Base-by-base conservation (phyloP, 345 rosid genomes). In the Rubroshorea leprosula region DNA sequence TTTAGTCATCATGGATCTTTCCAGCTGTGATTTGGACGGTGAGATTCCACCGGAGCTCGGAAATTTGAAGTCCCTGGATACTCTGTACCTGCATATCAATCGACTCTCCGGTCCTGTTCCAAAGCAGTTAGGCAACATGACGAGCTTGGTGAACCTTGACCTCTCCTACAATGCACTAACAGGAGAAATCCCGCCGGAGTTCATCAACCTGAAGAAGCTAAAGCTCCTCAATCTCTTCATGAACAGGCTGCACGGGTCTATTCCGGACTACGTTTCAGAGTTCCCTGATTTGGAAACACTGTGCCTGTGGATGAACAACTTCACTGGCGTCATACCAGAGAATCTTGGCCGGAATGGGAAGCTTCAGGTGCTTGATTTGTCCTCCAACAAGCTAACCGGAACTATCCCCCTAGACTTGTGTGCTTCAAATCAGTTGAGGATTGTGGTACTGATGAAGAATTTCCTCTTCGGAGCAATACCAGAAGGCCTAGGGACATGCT, bases 311-410 rank as follows among this genome's bases (percentile, higher is more conserved):
- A 65, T 51, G 58, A 85, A 85, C 73, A 85, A 85, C 64, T 76
- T 85, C 73, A 85, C 88, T 0, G 92, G 92, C 7, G 55, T 61
- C 38, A 82, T 85, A 43, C 92, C 92, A 5, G 56, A 67, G 27
- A 75, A 67, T 46, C 83, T 85, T 18, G 92, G 92, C 47, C 61
- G 51, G 26, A 80, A 78, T 18, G 77, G 84, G 57, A 78, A 63
- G 72, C 76, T 85, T 26, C 70, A 62, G 22, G 54, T 47, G 25
- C 78, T 85, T 17, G 92, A 85, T 60, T 68, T 85, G 54, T 85
- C 92, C n/a, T 72, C 80, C 66, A 82, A 82, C 65, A 85, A 82
- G 80, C 86, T 85, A 26, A 85, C 92, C 0, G 92, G 92, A 43
- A 66, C 52, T 22, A 73, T 85, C 69, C 92, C 92, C 2, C 64